Conservation (phyloP, 2,329 filamentous ascomycete genomes). For the Botryotinia convoluta region DNA sequence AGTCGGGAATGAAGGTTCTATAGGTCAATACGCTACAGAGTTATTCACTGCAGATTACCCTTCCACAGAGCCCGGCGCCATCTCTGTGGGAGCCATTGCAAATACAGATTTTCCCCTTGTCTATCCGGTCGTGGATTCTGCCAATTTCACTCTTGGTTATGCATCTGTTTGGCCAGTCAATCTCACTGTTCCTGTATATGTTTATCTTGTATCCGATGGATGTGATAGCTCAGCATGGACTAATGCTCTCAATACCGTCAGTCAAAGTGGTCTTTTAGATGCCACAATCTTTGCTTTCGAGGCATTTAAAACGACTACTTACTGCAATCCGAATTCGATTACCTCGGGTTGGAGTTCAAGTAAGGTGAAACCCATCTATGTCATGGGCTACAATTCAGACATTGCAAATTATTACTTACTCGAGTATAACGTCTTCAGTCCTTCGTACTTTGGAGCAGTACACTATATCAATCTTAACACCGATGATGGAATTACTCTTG, state of each 20-base stretch:
- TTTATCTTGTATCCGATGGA: constrained; percentile 22
- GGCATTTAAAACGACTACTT: background rate
- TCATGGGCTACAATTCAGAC: constrained; percentile 24
- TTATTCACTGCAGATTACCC: constrained; percentile 25
- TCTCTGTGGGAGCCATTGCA: constrained; percentile 27
- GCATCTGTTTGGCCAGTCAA: constrained; percentile 27
- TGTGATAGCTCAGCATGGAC: constrained; percentile 24
- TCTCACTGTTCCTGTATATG: constrained; percentile 16
- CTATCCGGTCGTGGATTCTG: constrained; percentile 25
- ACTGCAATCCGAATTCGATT: constrained; percentile 20
- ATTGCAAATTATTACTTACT: constrained; percentile 23
- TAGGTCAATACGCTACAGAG: constrained; percentile 14
- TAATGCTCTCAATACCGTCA: constrained; percentile 17
- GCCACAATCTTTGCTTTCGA: constrained; percentile 27
- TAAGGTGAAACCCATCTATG: constrained; percentile 15
- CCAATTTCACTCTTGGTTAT: constrained; percentile 23
- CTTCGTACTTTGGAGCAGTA: constrained; percentile 21
- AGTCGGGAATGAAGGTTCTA: constrained; percentile 24
- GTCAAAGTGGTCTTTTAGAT: constrained; percentile 18
- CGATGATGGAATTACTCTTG: constrained; percentile 19
- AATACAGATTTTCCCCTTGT: constrained; percentile 27
- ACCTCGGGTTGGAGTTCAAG: constrained; percentile 12
- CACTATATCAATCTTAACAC: constrained; percentile 23
- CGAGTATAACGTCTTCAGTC: constrained; percentile 25
- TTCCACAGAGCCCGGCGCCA: constrained; percentile 22